A percentile compares a stretch with the other conserved stretches of the same genome.
phyloP scores from a whole-genome alignment of 441 rosid genomes.

The Mallotus repandus region DNA sequence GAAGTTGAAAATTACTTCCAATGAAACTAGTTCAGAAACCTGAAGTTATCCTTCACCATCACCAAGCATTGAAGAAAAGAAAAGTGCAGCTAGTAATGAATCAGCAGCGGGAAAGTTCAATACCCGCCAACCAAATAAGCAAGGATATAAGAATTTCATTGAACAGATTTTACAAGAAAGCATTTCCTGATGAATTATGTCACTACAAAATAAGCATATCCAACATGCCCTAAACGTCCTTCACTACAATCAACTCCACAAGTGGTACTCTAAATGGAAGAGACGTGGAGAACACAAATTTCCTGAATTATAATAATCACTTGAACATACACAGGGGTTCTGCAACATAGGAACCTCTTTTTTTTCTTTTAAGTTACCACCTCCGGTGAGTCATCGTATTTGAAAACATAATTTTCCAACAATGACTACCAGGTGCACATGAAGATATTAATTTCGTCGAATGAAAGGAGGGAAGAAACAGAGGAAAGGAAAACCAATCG shows the following conservation, averaged over 20 bases:
- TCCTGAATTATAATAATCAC: neutral
- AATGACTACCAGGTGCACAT: conserved; percentile 71
- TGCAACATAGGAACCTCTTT: conserved; percentile 36
- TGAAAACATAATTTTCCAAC: conserved; percentile 34
- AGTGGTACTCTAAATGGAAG: conserved; percentile 19
- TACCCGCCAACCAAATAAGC: neutral
- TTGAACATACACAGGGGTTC: conserved; percentile 28
- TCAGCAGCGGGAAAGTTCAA: no score
- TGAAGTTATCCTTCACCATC: no score
- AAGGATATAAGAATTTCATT: conserved; percentile 15
- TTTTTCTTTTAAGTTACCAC: conserved; percentile 58
- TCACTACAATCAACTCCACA: conserved; percentile 24
- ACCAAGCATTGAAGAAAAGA: no score
- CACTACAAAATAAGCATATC: conserved; percentile 15
- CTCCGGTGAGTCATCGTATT: conserved; percentile 72
- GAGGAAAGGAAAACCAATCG: conserved; percentile 27
- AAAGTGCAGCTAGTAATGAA: no score
- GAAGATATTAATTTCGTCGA: conserved; percentile 40
- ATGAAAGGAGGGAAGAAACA: conserved; percentile 22
- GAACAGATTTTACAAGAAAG: conserved; percentile 31
- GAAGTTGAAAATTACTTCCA: no score
- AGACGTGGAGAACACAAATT: conserved; percentile 22
- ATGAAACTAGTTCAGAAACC: no score
- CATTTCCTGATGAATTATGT: conserved; percentile 14
- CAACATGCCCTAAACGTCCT: conserved; percentile 23